phyloP scores from a whole-genome alignment of 257 asterid species.

The Cinchona pubescens region DNA sequence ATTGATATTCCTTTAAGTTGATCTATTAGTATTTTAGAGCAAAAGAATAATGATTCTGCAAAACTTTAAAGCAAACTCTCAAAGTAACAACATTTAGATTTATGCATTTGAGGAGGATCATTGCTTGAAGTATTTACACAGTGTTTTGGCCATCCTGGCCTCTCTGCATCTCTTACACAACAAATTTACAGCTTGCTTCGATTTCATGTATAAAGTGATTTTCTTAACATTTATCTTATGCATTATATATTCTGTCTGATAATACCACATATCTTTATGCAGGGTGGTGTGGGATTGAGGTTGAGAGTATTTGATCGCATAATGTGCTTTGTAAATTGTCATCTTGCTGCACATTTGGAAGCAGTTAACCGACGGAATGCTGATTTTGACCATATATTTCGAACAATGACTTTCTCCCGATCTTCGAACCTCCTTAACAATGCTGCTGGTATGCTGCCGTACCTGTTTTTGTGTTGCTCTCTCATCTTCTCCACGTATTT shows the following conservation, averaged over 20 bases:
- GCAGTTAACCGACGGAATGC: conserved; percentile 92
- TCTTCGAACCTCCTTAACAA: conserved; percentile 53
- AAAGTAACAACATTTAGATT: neutral
- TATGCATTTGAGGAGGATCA: neutral
- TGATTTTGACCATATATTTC: conserved; percentile 80
- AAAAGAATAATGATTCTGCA: neutral
- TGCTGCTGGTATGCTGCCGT: conserved; percentile 83
- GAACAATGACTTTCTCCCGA: conserved; percentile 76
- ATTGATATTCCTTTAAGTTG: too few relatives aligned
- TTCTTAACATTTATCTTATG: neutral
- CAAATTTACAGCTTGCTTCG: neutral
- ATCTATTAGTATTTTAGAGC: too few relatives aligned
- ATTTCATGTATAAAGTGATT: neutral
- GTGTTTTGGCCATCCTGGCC: neutral
- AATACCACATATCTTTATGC: conserved; percentile 21
- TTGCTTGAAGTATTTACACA: neutral
- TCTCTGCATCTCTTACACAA: neutral
- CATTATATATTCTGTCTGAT: neutral
- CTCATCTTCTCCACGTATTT: conserved; percentile 70
- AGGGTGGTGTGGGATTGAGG: conserved; percentile 97
- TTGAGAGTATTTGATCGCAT: conserved; percentile 86
- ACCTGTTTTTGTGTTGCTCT: conserved; percentile 67
- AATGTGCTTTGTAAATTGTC: conserved; percentile 84
- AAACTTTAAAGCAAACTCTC: neutral
- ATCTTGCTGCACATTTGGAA: conserved; percentile 96